These are phyloP conservation scores for Phytopythium boreale DNA, from an alignment of 352 stramenopile species.

Conservation along the genomic window DNA sequence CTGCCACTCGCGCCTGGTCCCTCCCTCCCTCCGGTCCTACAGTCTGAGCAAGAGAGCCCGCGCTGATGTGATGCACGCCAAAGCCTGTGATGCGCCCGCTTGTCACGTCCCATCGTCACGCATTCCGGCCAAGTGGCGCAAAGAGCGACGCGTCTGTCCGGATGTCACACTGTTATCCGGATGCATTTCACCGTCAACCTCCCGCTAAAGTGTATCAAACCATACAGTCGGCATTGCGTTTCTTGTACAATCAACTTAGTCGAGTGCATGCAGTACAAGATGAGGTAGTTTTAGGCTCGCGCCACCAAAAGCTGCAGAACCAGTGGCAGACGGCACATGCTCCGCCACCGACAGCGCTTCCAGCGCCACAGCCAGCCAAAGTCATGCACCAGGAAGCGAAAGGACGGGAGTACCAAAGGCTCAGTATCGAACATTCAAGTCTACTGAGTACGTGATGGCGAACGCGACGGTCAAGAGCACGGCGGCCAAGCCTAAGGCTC, in stretches of 20 bases:
- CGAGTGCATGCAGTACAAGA: not conserved
- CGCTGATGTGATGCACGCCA: constrained; percentile 2
- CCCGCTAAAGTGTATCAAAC: not conserved
- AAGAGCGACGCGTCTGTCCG: not conserved
- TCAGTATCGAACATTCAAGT: not conserved
- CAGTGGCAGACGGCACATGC: not conserved
- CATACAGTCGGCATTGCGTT: no score
- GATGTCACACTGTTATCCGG: not conserved
- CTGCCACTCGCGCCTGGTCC: no score
- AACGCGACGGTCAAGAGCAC: not conserved
- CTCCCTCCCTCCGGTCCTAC: no score
- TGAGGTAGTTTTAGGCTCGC: not conserved
- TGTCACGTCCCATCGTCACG: not conserved
- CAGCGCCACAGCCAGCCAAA: constrained; percentile 6
- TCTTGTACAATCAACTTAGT: not conserved
- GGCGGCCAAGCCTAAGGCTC: not conserved
- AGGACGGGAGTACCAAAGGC: not conserved
- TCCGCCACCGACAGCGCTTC: constrained; percentile 2
- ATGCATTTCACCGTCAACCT: not conserved
- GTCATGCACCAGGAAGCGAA: not conserved
- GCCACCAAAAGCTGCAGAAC: constrained; percentile 6
- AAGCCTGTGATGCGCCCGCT: not conserved
- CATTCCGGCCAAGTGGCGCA: not conserved
- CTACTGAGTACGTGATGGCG: not conserved
- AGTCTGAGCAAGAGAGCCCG: not conserved